Evolutionary conservation across 2,329 filamentous ascomycete species (phyloP).

Genomic region (Clonostachys byssicola): DNA sequence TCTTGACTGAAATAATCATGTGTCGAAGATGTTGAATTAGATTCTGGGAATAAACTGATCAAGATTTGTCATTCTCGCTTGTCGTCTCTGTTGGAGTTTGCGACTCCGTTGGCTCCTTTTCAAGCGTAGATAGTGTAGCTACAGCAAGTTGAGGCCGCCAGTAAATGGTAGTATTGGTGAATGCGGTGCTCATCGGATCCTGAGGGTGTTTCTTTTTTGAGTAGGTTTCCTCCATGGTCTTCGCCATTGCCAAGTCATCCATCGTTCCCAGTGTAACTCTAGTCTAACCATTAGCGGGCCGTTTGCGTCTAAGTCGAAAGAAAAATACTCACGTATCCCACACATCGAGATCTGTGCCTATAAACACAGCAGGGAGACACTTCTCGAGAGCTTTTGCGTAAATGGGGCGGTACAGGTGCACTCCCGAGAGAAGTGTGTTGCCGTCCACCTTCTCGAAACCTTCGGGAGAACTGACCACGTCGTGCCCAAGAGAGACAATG

Average conservation of each 20-base stretch:
- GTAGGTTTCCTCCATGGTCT: conserved; percentile 15
- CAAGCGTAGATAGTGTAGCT: background rate
- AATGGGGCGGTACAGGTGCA: conserved; percentile 53
- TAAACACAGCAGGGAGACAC: conserved; percentile 45
- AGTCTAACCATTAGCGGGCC: background rate
- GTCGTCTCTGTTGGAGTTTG: background rate
- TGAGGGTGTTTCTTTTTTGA: conserved; percentile 10
- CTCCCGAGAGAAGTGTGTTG: conserved; percentile 53
- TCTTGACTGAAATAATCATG: background rate
- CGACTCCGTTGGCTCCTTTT: background rate
- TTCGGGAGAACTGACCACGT: conserved; percentile 42
- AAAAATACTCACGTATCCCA: conserved; percentile 49
- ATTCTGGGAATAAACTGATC: background rate
- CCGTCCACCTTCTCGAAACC: conserved; percentile 45
- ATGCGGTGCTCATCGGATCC: conserved; percentile 10
- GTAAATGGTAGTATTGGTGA: conserved; percentile 18
- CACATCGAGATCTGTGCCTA: conserved; percentile 49
- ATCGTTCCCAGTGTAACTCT: conserved; percentile 9
- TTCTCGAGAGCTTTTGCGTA: conserved; percentile 46
- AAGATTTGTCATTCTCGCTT: background rate
- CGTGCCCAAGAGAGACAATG: conserved; percentile 49
- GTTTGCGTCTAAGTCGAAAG: background rate
- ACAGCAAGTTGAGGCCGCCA: conserved; percentile 6
- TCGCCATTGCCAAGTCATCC: conserved; percentile 13
- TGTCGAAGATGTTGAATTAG: background rate